These are phyloP conservation scores for Suillus weaverae DNA, from an alignment of 768 basidiomycete species.

Conservation along the genomic window DNA sequence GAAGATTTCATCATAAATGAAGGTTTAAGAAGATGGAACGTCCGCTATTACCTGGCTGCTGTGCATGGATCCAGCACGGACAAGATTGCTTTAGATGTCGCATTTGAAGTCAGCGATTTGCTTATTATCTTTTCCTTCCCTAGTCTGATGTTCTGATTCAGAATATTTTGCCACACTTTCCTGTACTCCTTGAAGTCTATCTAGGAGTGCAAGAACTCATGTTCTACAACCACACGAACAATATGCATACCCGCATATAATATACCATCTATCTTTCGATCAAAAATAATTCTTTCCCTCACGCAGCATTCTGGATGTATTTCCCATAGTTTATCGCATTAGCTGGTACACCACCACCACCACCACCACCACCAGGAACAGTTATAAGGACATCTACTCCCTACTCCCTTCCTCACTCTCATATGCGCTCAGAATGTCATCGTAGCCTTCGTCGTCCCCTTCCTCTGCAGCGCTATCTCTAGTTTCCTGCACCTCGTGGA, in stretches of 20 bases:
- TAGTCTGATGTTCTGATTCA: slow-evolving; percentile 27
- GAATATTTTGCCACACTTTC: slow-evolving; percentile 66
- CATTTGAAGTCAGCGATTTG: slow-evolving; percentile 52
- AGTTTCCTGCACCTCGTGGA: slow-evolving; percentile 37
- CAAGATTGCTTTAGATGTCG: slow-evolving; percentile 46
- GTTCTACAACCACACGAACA: slow-evolving; percentile 17
- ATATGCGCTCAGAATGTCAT: slow-evolving; percentile 76
- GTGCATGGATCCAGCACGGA: slow-evolving; percentile 35
- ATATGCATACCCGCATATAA: slow-evolving; percentile 2
- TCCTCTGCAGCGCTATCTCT: slow-evolving; percentile 72
- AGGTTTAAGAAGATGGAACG: slow-evolving; percentile 68
- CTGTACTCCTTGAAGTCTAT: slow-evolving; percentile 60
- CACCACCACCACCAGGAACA: slow-evolving; percentile 13
- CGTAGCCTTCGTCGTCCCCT: slow-evolving; percentile 76
- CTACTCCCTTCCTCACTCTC: slow-evolving; percentile 65
- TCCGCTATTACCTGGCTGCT: slow-evolving; percentile 65
- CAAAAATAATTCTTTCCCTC: neutral
- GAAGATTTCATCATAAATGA: slow-evolving; percentile 74
- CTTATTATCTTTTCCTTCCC: neutral
- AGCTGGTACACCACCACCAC: neutral
- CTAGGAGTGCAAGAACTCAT: slow-evolving; percentile 54
- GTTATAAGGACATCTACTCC: slow-evolving; percentile 7
- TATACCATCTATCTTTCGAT: neutral
- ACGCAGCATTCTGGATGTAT: neutral
- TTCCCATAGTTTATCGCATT: neutral